These are phyloP conservation scores for Lasiosphaeria hispida DNA, from an alignment of 495 filamentous ascomycete species.

Conservation along the genomic window DNA sequence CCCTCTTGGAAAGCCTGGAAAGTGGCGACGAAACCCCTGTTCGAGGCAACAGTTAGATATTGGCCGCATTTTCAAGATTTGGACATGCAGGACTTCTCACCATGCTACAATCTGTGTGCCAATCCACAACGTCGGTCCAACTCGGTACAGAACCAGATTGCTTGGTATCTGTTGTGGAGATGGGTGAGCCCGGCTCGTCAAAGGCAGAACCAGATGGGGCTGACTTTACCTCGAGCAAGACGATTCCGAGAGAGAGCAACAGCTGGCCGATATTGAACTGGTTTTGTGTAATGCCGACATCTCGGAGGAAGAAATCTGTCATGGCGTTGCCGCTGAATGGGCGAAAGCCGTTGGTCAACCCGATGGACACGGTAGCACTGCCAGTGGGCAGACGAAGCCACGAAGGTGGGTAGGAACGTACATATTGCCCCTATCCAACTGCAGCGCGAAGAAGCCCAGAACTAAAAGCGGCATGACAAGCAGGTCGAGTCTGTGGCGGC, in stretches of 20 bases:
- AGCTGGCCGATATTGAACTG: conserved; percentile 59
- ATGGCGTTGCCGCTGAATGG: conserved; percentile 28
- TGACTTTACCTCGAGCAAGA: conserved; percentile 46
- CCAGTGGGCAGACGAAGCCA: no score
- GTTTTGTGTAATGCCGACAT: conserved; percentile 54
- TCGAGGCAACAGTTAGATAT: neutral
- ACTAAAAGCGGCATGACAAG: conserved; percentile 51
- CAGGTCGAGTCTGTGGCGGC: conserved; percentile 44
- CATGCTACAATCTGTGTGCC: conserved; percentile 57
- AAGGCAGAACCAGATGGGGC: neutral
- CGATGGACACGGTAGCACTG: neutral
- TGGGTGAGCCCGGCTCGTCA: neutral
- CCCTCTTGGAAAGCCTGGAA: conserved; percentile 58
- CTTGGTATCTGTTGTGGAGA: conserved; percentile 43
- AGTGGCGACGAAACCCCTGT: conserved; percentile 52
- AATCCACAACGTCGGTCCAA: conserved; percentile 56
- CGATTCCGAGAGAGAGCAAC: conserved; percentile 55
- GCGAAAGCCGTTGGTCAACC: neutral
- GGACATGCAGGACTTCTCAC: neutral
- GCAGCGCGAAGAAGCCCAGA: conserved; percentile 58
- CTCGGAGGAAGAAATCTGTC: conserved; percentile 44
- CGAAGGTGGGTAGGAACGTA: neutral
- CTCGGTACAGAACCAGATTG: conserved; percentile 53
- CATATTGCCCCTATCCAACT: conserved; percentile 49
- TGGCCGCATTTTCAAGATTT: neutral